A percentile compares a stretch with the other conserved stretches of the same genome.
Conservation (phyloP, 805 yeast species). For the Yamadazyma olivae region DNA sequence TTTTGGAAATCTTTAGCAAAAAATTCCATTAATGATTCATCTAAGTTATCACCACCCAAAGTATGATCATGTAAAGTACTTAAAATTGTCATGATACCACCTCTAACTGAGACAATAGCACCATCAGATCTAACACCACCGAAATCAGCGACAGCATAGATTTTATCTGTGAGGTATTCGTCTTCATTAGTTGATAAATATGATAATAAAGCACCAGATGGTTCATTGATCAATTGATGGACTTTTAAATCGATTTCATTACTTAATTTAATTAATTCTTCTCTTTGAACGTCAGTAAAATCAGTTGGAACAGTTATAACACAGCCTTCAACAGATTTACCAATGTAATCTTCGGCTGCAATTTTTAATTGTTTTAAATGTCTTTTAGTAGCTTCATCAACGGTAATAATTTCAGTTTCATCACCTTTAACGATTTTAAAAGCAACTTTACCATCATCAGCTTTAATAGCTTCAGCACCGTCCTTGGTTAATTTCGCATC, state of each 20-base stretch:
- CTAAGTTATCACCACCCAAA: conserved; percentile 88
- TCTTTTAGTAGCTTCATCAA: conserved; percentile 78
- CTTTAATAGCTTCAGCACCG: conserved; percentile 59
- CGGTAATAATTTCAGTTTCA: conserved; percentile 53
- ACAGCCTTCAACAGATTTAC: conserved; percentile 73
- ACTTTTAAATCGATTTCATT: conserved; percentile 73
- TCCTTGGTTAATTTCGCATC: conserved; percentile 53
- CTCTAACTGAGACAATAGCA: conserved; percentile 89
- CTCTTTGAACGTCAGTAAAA: conserved; percentile 71
- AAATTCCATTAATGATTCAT: conserved; percentile 72
- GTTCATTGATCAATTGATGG: conserved; percentile 87
- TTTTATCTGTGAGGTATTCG: conserved; percentile 57
- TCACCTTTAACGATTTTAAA: conserved; percentile 56
- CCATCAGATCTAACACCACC: conserved; percentile 96
- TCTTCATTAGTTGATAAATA: conserved; percentile 55
- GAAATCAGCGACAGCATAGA: conserved; percentile 90
- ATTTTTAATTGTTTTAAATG: conserved; percentile 77
- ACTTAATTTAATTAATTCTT: conserved; percentile 59
- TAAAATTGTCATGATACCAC: conserved; percentile 86
- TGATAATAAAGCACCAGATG: conserved; percentile 86
- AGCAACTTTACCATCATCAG: conserved; percentile 62
- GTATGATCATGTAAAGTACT: conserved; percentile 79
- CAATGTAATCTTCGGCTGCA: conserved; percentile 93
- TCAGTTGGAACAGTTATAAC: conserved; percentile 91
- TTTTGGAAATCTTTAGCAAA: conserved; percentile 94